Evolutionary conservation across 129 eudicot genomes (phyloP), one percentile per base, ranked within the genome.

Genomic region (Escallonia rubra): DNA sequence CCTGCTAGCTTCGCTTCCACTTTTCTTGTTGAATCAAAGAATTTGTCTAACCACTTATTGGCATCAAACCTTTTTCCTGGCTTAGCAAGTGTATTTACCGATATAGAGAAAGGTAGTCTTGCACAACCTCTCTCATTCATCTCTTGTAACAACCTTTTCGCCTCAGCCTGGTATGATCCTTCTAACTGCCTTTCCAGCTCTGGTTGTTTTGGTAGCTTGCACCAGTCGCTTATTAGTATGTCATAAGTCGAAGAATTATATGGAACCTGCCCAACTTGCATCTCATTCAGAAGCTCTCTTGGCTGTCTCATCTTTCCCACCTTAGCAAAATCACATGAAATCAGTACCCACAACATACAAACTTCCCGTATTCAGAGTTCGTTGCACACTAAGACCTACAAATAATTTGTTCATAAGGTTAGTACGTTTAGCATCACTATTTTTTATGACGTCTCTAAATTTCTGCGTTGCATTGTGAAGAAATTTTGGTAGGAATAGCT

Each of bases 261-360:
- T 23, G 52, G 10, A 14, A 87, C 89, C 56, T 89, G 86, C 78
- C 96, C 85, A 53, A 70, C 60, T 78, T 85, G 83, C 99, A 94
- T 94, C 87, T 94, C 99, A 48, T 79, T 85, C 96, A 90, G 74
- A 79, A 94, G 94, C 72, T 94, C 99, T 78, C 77, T 68, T 39
- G 97, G 97, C 63, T 90, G 97, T 47, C 48, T 85, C 97, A 94
- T 94, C 85, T 77, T 90, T 54, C 96, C 99, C 23, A 65, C 79
- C 70, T 75, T 85, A 3, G 99, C 88, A 81, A 94, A 94, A 74
- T 83, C 90, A 66, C 78, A 23, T 23, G 34, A 23, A 23, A 23
- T 23, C 34, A 23, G 34, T 23, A 23, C 34, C 34, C 34, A 23
- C 1, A 23, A 23, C 34, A 23, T 23, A 23, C 34, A 23, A 23